Evolutionary conservation across 441 rosid species (phyloP).

Genomic region (Breynia disticha): DNA sequence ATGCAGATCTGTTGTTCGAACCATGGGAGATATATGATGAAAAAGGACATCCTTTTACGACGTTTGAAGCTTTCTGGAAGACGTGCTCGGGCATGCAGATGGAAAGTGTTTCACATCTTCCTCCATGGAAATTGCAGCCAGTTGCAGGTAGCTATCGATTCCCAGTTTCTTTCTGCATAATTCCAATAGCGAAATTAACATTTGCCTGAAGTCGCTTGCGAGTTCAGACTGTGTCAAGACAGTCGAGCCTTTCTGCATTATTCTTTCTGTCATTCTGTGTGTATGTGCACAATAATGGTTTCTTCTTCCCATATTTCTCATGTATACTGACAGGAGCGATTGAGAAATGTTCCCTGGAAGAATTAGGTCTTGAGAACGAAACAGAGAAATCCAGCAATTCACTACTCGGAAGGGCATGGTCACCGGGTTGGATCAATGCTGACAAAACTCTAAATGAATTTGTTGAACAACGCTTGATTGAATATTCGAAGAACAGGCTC

Average conservation of each 20-base stretch:
- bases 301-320: neutral
- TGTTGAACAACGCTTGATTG: constrained; percentile 45
- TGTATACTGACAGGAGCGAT: constrained; percentile 29
- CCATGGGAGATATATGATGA: constrained; percentile 84
- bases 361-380: constrained; percentile 71
- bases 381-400: constrained; percentile 76
- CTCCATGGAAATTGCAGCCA: constrained; percentile 55
- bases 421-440: constrained; percentile 85
- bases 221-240: neutral
- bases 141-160: constrained; percentile 37
- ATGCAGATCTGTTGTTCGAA: constrained; percentile 74
- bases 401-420: constrained; percentile 76
- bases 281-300: too few relatives aligned
- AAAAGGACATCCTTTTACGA: constrained; percentile 55
- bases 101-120: constrained; percentile 54
- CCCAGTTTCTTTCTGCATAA: neutral
- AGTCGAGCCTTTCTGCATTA: constrained; percentile 7
- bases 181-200: constrained; percentile 3
- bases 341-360: constrained; percentile 51
- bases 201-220: neutral
- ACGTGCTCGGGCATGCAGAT: constrained; percentile 52
- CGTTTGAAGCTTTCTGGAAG: constrained; percentile 59
- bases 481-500: constrained; percentile 43
- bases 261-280: neutral
- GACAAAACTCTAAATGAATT: constrained; percentile 57